Evolutionary conservation across 129 eudicot genomes (phyloP), one percentile per base, ranked within the genome.

Genomic region (Saussurea involucrata): DNA sequence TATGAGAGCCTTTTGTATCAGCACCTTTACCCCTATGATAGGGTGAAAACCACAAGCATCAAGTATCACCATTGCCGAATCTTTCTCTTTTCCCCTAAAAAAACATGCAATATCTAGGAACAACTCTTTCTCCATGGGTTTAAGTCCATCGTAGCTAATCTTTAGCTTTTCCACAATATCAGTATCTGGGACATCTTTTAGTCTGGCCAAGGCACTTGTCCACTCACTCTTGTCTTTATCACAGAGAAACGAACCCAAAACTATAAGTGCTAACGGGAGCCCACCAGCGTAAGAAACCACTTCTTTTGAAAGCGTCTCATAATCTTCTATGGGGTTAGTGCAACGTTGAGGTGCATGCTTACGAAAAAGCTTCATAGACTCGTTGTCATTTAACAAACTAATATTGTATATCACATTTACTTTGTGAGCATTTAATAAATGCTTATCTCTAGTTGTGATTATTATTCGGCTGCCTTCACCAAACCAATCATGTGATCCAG

Each of bases 241-340:
- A 55, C n/a, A 73, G 3, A 73, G 9, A 58, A 22, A 73, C 25
- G 68, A 21, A 58, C 78, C 78, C 44, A 58, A 20, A 33, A 73
- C 53, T 58, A 28, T 25, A 32, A 73, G 40, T 25, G 68, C 78
- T 73, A 73, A 15, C 13, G 78, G 78, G 36, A 73, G 78, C 49
- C 78, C 78, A 29, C 68, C 78, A 58, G 67, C 42, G 32, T 33
- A 29, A 28, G 44, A 42, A 5, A 73, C 78, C 40, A 73, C 69
- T 0, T 32, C 40, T n/a, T 57, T 20, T 33, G 78, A 73, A 21
- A 73, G 34, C 27, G 6, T 20, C 57, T 5, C 4, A 3, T 69
- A 20, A 27, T 24, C 57, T 33, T 69, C 73, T 20, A 10, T 49
- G 7, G 58, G 73, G 2, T 21, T 1, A 18, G 44, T 7, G 10